These are phyloP conservation scores for Cytospora chrysosperma DNA, from an alignment of 2,329 filamentous ascomycete genomes.

Conservation along the genomic window DNA sequence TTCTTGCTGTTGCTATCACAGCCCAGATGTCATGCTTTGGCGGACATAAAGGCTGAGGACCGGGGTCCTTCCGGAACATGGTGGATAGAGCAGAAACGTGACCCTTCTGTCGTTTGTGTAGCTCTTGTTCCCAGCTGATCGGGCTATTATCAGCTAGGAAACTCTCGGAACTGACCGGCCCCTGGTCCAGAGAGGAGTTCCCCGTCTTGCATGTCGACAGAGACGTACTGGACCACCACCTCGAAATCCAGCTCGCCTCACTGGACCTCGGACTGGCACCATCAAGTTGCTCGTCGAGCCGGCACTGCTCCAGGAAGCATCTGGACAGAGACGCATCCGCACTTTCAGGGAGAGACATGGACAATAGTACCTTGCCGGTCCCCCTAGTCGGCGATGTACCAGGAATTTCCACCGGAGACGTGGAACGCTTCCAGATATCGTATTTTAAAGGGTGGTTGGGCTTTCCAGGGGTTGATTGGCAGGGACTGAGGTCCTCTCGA, in stretches of 20 bases:
- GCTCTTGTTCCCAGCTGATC: not conserved
- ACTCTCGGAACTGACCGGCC: not conserved
- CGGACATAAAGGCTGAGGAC: not conserved
- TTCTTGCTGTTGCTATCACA: conserved; percentile 12
- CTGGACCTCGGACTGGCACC: conserved; percentile 1
- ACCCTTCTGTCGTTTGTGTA: not conserved
- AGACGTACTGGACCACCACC: conserved; percentile 8
- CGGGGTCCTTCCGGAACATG: not conserved
- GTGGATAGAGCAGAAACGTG: conserved; percentile 4
- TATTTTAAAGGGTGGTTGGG: conserved; percentile 2
- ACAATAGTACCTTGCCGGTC: not conserved
- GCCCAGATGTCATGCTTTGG: conserved; percentile 12
- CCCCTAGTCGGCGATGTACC: not conserved
- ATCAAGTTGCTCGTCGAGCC: not conserved
- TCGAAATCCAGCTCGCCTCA: conserved; percentile 13
- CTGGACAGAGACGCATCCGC: conserved; percentile 12
- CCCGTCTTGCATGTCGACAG: conserved; percentile 9
- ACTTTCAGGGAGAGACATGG: conserved; percentile 12
- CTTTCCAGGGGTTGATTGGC: not conserved
- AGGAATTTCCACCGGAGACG: conserved; percentile 13
- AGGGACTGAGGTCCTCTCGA: no score
- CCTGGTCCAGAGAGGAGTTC: not conserved
- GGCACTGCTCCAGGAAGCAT: conserved; percentile 20
- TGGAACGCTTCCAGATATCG: conserved; percentile 3
- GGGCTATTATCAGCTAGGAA: no score